Percentiles rank a stretch among this genome's conserved stretches.
Conservation (phyloP, 78 protist genomes). For the Bigelowiella natans region DNA sequence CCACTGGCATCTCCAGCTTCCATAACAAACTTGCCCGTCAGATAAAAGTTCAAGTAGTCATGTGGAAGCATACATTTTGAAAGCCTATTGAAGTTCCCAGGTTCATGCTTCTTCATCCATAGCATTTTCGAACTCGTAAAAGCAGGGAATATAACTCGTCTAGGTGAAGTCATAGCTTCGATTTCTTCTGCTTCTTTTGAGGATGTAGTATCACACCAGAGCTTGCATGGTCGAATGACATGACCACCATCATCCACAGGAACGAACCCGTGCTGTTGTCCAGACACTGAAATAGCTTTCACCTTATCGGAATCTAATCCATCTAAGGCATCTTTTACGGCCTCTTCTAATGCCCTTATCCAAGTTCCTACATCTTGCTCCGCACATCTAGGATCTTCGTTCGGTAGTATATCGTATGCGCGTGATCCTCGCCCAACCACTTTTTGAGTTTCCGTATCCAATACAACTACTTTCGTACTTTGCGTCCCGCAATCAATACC, state of each 20-base stretch:
- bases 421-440: not conserved
- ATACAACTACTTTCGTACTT: not conserved
- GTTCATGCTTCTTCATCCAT: not conserved
- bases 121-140: not conserved
- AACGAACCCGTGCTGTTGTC: no score
- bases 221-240: no score
- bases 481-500: not conserved
- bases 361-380: not conserved
- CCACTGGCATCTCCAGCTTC: not conserved
- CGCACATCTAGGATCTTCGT: not conserved
- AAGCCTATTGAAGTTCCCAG: no score
- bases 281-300: no score
- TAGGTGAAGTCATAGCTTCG: not conserved
- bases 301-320: no score
- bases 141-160: not conserved
- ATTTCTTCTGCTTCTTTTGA: no score
- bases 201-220: no score
- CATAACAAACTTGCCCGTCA: not conserved
- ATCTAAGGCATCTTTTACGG: not conserved
- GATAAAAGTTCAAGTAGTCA: not conserved
- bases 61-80: not conserved
- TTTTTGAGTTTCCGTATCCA: not conserved
- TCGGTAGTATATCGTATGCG: not conserved
- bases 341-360: not conserved
- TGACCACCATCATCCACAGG: no score